phyloP scores from a whole-genome alignment of 1,139 yeast genomes.

The Hyphopichia fennica region DNA sequence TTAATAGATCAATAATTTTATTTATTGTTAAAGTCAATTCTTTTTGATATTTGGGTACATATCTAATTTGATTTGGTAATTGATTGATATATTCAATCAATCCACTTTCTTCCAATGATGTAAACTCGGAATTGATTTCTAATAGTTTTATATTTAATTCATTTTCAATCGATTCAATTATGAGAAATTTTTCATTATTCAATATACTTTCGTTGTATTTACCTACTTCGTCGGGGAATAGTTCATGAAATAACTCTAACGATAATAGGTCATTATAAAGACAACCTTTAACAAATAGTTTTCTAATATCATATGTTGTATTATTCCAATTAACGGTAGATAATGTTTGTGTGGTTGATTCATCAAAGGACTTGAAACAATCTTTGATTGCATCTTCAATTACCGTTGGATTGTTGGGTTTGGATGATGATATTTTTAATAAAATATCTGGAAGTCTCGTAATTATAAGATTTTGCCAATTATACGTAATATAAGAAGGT shows the following conservation, averaged over 20 bases:
- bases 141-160: conserved; percentile 36
- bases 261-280: conserved; percentile 37
- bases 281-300: conserved; percentile 55
- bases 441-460: conserved; percentile 28
- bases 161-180: conserved; percentile 17
- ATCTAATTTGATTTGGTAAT: conserved; percentile 28
- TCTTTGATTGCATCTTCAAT: conserved; percentile 9
- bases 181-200: conserved; percentile 21
- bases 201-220: conserved; percentile 28
- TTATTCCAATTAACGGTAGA: conserved; percentile 9
- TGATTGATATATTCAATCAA: conserved; percentile 37
- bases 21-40: conserved; percentile 38
- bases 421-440: conserved; percentile 7
- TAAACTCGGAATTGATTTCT: conserved; percentile 52
- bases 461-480: conserved; percentile 37
- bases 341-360: conserved; percentile 8
- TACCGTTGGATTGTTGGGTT: neutral
- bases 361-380: conserved; percentile 14
- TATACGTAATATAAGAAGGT: conserved; percentile 24
- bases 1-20: conserved; percentile 37
- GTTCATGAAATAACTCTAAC: conserved; percentile 40
- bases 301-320: conserved; percentile 49
- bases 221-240: conserved; percentile 38
- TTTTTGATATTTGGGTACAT: conserved; percentile 38
- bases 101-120: conserved; percentile 53